Base-by-base conservation (phyloP, 352 stramenopile genomes). In the Globisporangium carolinianum region DNA sequence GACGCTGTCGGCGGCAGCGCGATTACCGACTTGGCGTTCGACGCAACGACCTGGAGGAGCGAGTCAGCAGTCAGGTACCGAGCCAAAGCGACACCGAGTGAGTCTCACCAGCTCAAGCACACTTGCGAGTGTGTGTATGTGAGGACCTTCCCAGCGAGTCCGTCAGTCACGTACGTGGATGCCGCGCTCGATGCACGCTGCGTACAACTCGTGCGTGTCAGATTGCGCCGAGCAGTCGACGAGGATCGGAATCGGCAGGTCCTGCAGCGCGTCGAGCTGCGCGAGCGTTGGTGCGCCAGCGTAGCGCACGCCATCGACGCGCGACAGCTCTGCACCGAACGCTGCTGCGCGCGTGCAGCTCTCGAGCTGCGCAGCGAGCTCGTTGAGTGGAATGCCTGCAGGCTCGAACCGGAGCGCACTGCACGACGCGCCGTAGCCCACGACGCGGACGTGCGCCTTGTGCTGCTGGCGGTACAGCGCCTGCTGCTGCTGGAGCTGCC, bases 211-310 rank as follows among this genome's bases (percentile, higher is more conserved):
- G 52, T 80, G 63, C 0, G 77, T 83, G 47, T 63, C 68, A 0
- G 65, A 43, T 5, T 88, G 75, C 4, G 75, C 81, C 9, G 81
- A 89, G 67, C 82, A 91, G 64, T 91, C 82, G 24, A 89, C 65
- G 3, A 89, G 57, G 37, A 91, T 83, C 1, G 81, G 79, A 38
- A 84, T 88, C 3, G 81, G 72, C n/a, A 86, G 57, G 53, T 91
- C 79, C 52, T 89, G 79, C 47, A 86, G 61, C 38, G 65, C 60
- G 42, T 89, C 75, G 6, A 89, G 63, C 53, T 83, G 71, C 47
- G 75, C 63, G n/a, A 75, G 47, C 15, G 75, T 72, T 10, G 73
- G 75, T 24, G 76, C 72, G 37, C 71, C 75, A 8, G 61, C 46
- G 49, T 86, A 85, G 15, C 9, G 37, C 12, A 15, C 51, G 1